Percentiles rank a stretch among this genome's conserved stretches.
These are phyloP conservation scores for Backusella circina DNA, from an alignment of 192 early-diverging fungal genomes.

Conservation along the genomic window DNA sequence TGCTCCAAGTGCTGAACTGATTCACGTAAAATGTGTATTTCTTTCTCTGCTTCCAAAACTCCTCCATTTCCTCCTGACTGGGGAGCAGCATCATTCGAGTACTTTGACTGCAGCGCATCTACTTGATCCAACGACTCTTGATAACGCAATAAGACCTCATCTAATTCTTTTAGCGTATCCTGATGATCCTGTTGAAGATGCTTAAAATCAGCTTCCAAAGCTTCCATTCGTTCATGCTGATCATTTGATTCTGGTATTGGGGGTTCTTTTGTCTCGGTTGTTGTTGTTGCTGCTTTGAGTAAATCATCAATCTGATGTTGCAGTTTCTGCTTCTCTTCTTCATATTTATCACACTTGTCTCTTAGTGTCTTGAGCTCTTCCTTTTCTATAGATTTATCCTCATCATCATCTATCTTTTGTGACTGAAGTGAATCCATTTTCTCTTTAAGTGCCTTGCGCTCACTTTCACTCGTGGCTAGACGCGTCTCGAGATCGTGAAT, in stretches of 20 bases:
- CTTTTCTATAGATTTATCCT: background rate
- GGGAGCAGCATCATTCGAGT: background rate
- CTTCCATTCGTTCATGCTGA: background rate
- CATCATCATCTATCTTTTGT: background rate
- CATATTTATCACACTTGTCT: conserved; percentile 6
- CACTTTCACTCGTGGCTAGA: conserved; percentile 18
- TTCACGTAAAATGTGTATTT: background rate
- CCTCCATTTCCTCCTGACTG: too few species aligned
- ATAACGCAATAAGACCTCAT: conserved; percentile 16
- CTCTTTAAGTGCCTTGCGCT: conserved; percentile 4
- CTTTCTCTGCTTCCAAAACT: background rate
- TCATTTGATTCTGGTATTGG: background rate
- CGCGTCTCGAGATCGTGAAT: conserved; percentile 38
- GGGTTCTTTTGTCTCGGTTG: background rate
- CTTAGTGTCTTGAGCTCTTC: background rate
- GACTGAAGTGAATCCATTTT: background rate
- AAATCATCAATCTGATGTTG: background rate
- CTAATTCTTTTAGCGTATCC: conserved; percentile 19
- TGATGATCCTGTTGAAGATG: conserved; percentile 14
- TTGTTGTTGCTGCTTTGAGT: background rate
- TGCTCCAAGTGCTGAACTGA: conserved; percentile 14
- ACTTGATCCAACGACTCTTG: conserved; percentile 24
- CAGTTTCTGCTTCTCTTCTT: background rate
- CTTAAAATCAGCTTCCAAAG: background rate
- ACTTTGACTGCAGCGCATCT: background rate